Evolutionary conservation across 164 flowering plant genomes (phyloP).

Genomic region (Echeveria elegans): DNA sequence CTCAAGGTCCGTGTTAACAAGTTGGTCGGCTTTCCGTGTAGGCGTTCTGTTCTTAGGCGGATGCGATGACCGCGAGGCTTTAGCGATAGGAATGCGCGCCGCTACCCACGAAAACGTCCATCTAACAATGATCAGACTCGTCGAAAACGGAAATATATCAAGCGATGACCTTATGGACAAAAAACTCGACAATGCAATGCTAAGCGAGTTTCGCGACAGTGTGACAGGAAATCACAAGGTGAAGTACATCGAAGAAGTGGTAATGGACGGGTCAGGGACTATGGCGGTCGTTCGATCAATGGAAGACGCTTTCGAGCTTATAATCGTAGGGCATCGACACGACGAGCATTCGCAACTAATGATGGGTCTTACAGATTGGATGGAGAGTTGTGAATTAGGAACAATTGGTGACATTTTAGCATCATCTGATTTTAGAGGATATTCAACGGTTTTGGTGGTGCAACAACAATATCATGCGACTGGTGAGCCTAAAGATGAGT

Average conservation of each 20-base stretch:
- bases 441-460: conserved; percentile 19
- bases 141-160: not conserved
- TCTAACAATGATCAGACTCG: not conserved
- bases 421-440: conserved; percentile 12
- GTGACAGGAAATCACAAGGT: not conserved
- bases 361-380: not conserved
- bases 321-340: not conserved
- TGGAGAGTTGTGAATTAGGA: conserved; percentile 14
- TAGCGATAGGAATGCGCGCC: not conserved
- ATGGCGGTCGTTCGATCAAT: not conserved
- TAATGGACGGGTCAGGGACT: not conserved
- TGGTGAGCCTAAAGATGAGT: not conserved
- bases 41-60: not conserved
- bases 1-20: not conserved
- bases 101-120: not conserved
- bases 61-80: not conserved
- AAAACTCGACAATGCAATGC: not conserved
- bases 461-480: conserved; percentile 14
- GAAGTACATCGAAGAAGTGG: not conserved
- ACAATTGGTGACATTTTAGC: conserved; percentile 15
- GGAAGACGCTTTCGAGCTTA: not conserved
- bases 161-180: not conserved
- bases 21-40: not conserved
- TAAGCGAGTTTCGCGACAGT: not conserved
- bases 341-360: not conserved